Evolutionary conservation across 2,329 filamentous ascomycete genomes (phyloP).

Genomic region (Ophiostoma populinum): DNA sequence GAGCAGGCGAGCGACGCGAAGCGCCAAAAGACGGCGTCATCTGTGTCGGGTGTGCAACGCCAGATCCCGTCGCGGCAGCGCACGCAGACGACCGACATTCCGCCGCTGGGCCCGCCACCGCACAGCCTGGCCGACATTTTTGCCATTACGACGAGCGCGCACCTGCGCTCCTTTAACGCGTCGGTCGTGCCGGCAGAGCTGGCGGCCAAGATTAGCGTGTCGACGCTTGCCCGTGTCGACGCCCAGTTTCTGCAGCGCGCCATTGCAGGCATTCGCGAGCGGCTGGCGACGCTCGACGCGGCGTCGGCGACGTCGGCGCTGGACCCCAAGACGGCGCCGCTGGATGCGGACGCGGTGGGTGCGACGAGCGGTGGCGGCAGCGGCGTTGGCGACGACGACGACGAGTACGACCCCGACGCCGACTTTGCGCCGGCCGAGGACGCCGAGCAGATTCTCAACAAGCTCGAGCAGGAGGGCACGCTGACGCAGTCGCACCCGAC

Average conservation of each 20-base stretch:
- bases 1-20: slow-evolving; percentile 63
- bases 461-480: slow-evolving; percentile 52
- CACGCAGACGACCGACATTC: slow-evolving; percentile 28
- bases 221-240: slow-evolving; percentile 58
- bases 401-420: slow-evolving; percentile 77
- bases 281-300: slow-evolving; percentile 28
- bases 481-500: slow-evolving; percentile 19
- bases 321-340: slow-evolving; percentile 40
- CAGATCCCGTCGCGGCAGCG: background rate
- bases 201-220: slow-evolving; percentile 66
- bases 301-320: slow-evolving; percentile 23
- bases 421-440: slow-evolving; percentile 66
- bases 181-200: slow-evolving; percentile 59
- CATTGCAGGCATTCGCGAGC: slow-evolving; percentile 41
- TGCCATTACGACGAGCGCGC: slow-evolving; percentile 62
- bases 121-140: slow-evolving; percentile 72
- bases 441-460: slow-evolving; percentile 60
- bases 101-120: slow-evolving; percentile 56
- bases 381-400: slow-evolving; percentile 36
- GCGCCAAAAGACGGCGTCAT: no score
- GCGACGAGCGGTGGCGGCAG: slow-evolving; percentile 19
- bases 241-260: slow-evolving; percentile 51
- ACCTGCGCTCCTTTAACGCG: slow-evolving; percentile 66
- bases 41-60: no score
- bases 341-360: slow-evolving; percentile 35